These are phyloP conservation scores for Vaccinium myrtillus DNA, from an alignment of 148 eudicot genomes.

Conservation along the genomic window DNA sequence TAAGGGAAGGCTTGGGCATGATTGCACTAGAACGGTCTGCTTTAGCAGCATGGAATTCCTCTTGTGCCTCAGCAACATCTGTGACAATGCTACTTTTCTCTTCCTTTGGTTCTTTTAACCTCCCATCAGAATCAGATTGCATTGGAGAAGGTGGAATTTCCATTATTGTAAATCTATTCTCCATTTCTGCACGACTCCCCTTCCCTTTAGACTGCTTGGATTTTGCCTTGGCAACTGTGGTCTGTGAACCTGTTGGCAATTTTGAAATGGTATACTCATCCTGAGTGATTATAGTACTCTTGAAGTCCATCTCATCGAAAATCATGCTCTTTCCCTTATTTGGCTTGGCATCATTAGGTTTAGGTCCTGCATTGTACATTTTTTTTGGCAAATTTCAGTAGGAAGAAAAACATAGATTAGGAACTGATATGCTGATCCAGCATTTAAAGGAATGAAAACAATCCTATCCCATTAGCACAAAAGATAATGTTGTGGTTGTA, in stretches of 20 bases:
- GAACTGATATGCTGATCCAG: background rate
- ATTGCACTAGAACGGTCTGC: constrained; percentile 28
- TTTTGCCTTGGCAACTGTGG: constrained; percentile 28
- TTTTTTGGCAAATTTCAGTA: constrained; percentile 26
- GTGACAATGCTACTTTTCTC: constrained; percentile 5
- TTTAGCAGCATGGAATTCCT: constrained; percentile 4
- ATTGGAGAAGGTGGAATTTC: constrained; percentile 23
- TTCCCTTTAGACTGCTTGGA: constrained; percentile 30
- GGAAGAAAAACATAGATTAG: constrained; percentile 4
- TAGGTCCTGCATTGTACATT: constrained; percentile 48
- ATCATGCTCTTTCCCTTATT: constrained; percentile 36
- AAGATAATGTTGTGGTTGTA: background rate
- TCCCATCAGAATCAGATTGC: constrained; percentile 13
- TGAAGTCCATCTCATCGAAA: constrained; percentile 51
- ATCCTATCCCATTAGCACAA: background rate
- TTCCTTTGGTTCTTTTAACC: constrained; percentile 18
- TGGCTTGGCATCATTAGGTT: constrained; percentile 29
- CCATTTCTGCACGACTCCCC: constrained; percentile 20
- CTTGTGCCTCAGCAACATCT: background rate
- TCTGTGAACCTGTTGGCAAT: constrained; percentile 17
- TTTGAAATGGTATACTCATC: constrained; percentile 71
- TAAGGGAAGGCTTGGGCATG: constrained; percentile 53
- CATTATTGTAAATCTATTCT: constrained; percentile 18
- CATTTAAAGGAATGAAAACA: background rate
- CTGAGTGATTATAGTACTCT: constrained; percentile 60